These are phyloP conservation scores for Cladosporium sp. DNA, from an alignment of 2,329 filamentous ascomycete genomes.

Conservation along the genomic window DNA sequence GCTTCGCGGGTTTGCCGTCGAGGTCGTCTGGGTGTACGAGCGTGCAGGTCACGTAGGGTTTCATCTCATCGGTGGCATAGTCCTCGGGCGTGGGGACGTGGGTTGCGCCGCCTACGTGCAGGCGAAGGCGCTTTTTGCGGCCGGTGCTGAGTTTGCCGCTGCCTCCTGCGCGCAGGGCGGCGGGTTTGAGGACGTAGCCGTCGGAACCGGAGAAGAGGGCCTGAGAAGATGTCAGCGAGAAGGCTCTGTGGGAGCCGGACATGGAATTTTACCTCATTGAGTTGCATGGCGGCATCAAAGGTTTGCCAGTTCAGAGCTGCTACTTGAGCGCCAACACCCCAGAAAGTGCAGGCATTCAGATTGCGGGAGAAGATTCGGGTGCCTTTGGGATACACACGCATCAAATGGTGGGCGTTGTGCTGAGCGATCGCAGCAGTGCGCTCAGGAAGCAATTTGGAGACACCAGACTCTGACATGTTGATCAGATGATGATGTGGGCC, in stretches of 20 bases:
- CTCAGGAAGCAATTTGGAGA: conserved; percentile 49
- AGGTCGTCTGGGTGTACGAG: conserved; percentile 56
- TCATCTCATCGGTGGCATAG: conserved; percentile 51
- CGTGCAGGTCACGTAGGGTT: conserved; percentile 63
- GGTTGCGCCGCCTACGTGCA: conserved; percentile 60
- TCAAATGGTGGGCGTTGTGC: conserved; percentile 63
- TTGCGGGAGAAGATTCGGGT: conserved; percentile 65
- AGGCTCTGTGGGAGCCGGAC: no score
- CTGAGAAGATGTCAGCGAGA: background rate
- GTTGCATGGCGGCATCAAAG: conserved; percentile 61
- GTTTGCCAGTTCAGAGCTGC: conserved; percentile 69
- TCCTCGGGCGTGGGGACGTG: conserved; percentile 54
- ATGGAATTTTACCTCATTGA: conserved; percentile 49
- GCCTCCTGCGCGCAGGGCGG: conserved; percentile 54
- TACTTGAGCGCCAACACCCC: conserved; percentile 64
- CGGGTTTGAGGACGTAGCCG: conserved; percentile 63
- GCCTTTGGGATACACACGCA: conserved; percentile 67
- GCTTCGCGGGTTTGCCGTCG: conserved; percentile 50
- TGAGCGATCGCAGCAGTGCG: conserved; percentile 47
- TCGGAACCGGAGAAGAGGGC: conserved; percentile 62
- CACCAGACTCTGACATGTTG: conserved; percentile 63
- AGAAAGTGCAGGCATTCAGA: conserved; percentile 59
- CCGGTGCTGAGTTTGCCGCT: conserved; percentile 46
- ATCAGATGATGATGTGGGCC: conserved; percentile 62
- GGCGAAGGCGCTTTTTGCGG: conserved; percentile 48